Conservation (phyloP, 352 stramenopile genomes). For the Stramenopiles sp. region DNA sequence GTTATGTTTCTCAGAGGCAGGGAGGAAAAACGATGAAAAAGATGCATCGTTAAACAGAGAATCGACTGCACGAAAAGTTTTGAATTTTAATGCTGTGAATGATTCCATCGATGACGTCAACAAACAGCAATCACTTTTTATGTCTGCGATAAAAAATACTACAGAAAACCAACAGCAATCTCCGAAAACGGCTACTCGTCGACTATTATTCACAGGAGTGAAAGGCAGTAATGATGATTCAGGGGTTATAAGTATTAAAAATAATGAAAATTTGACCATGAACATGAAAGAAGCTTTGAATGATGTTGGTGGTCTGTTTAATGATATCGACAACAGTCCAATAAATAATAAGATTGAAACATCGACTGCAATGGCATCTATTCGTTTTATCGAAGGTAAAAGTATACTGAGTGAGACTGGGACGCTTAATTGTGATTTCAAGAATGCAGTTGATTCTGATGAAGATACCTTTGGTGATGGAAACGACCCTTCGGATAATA, state of each 20-base stretch:
- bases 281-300: not conserved
- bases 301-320: not conserved
- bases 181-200: not conserved
- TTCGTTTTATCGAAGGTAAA: not conserved
- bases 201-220: not conserved
- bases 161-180: not conserved
- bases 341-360: not conserved
- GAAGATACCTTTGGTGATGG: not conserved
- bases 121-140: not conserved
- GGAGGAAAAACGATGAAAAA: not conserved
- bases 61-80: not conserved
- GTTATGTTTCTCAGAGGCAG: not conserved
- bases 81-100: not conserved
- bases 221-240: not conserved
- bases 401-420: not conserved
- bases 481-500: not conserved
- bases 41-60: not conserved
- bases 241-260: too few relatives aligned
- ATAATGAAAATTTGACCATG: not conserved
- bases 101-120: not conserved
- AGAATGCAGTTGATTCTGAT: not conserved
- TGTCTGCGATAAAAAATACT: not conserved
- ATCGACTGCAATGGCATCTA: not conserved
- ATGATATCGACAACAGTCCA: not conserved
- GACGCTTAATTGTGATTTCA: not conserved